Evolutionary conservation across 2,329 filamentous ascomycete genomes (phyloP).

Genomic region (Aspergillus proliferans): DNA sequence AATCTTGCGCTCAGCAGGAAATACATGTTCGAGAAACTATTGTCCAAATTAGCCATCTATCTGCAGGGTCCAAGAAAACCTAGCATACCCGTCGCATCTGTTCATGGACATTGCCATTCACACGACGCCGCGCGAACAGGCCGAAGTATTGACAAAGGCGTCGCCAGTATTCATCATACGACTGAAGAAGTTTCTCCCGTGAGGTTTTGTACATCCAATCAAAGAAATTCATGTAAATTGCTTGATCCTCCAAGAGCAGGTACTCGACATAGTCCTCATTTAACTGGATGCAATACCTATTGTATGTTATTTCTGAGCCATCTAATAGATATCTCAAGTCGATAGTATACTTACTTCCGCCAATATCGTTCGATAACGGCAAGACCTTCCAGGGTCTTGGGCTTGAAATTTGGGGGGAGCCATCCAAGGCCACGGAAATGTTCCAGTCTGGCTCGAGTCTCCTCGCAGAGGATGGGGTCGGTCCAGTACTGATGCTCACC

Average conservation of each 20-base stretch:
- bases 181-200: conserved; percentile 8
- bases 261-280: conserved; percentile 12
- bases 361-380: neutral
- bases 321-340: no score
- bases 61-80: neutral
- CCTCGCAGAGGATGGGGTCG: conserved; percentile 19
- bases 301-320: neutral
- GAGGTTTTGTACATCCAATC: conserved; percentile 12
- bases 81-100: conserved; percentile 19
- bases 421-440: conserved; percentile 17
- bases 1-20: conserved; percentile 13
- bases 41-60: neutral
- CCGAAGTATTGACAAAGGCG: conserved; percentile 10
- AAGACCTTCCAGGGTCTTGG: conserved; percentile 7
- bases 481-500: conserved; percentile 18
- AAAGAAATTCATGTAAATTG: conserved; percentile 15
- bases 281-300: conserved; percentile 10
- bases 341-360: neutral
- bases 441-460: conserved; percentile 19
- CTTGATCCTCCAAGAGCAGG: conserved; percentile 9
- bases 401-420: conserved; percentile 21
- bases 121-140: conserved; percentile 7
- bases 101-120: conserved; percentile 13
- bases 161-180: conserved; percentile 12
- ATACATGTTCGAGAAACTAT: conserved; percentile 20